Evolutionary conservation across 129 eudicot genomes (phyloP), one percentile per base, ranked within the genome.

Genomic region (Cynara cardunculus): DNA sequence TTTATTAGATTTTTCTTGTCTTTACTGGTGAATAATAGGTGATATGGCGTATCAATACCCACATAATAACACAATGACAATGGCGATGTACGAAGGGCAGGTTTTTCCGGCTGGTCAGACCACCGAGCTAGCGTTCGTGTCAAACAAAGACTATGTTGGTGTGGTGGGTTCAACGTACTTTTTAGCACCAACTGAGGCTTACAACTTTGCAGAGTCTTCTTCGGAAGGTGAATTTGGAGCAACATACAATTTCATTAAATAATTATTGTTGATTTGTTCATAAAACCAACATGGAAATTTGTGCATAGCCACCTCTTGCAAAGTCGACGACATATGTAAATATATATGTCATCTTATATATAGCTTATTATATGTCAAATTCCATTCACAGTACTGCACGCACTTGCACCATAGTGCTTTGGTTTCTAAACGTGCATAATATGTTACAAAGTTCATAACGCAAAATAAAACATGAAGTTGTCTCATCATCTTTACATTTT

Each of bases 161-260:
- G 86, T 32, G 19, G 61, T 65, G 37, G 80, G 75, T 75, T 82
- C 86, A 7, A 66, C 80, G 0, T 82, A 26, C 19, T 21, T 79
- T 8, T 75, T 21, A 25, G 8, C 80, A 16, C 72, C 88, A 0
- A 70, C 34, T 59, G 86, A 85, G 27, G 67, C 79, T 27, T 81
- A 82, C 79, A 79, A 67, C 76, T 85, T 85, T 66, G 37, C 87
- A 0, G 86, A 83, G 24, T 83, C 87, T n/a, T 84, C 89, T 0
- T 85, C 87, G 0, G 85, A 88, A 69, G 84, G 91, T 5, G 86
- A 83, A 34, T n/a, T 67, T 25, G 69, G 76, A 67, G 44, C 81
- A 18, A 24, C 81, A 8, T 44, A 46, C 25, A 77, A 78, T 30
- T 87, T 87, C 73, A 27, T 78, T 25, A 28, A 39, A 3, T 80